Conservation (phyloP, 129 eudicot species). For the Lonicera japonica region DNA sequence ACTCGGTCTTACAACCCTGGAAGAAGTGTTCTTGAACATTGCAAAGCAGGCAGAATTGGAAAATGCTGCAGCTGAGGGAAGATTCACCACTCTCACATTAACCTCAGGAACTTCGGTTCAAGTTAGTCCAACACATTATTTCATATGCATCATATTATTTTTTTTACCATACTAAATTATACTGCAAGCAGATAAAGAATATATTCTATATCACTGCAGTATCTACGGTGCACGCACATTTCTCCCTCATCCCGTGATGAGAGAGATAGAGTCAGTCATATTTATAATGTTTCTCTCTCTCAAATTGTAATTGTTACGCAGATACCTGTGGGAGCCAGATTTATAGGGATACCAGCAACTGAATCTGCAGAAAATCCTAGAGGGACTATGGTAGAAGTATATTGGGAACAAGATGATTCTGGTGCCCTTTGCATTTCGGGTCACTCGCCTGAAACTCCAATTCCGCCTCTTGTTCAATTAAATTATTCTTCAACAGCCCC, state of each 20-base stretch:
- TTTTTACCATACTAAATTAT: not conserved
- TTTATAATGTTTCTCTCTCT: not conserved
- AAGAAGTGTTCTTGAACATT: conserved; percentile 95
- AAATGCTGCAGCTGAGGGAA: conserved; percentile 74
- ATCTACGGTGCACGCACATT: too few relatives aligned
- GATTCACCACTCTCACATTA: conserved; percentile 53
- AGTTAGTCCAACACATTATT: conserved; percentile 31
- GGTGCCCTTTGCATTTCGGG: conserved; percentile 75
- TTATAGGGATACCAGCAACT: conserved; percentile 69
- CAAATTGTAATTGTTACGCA: conserved; percentile 18
- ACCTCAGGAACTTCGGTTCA: conserved; percentile 66
- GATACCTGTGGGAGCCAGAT: conserved; percentile 89
- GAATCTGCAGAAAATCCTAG: conserved; percentile 64
- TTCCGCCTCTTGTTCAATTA: conserved; percentile 51
- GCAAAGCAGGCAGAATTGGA: conserved; percentile 82
- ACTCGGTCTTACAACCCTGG: conserved; percentile 82
- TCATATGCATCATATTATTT: not conserved
- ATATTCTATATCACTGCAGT: too few relatives aligned
- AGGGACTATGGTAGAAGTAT: conserved; percentile 83
- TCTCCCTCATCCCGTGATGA: too few relatives aligned
- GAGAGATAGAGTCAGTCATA: too few relatives aligned
- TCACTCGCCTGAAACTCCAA: conserved; percentile 51
- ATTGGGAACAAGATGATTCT: conserved; percentile 84
- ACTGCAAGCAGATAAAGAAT: not conserved
- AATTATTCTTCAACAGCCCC: conserved; percentile 20